Evolutionary conservation across 768 basidiomycete genomes (phyloP), one percentile per base, ranked within the genome.

Genomic region (Chalciporus pseudorubinellus): DNA sequence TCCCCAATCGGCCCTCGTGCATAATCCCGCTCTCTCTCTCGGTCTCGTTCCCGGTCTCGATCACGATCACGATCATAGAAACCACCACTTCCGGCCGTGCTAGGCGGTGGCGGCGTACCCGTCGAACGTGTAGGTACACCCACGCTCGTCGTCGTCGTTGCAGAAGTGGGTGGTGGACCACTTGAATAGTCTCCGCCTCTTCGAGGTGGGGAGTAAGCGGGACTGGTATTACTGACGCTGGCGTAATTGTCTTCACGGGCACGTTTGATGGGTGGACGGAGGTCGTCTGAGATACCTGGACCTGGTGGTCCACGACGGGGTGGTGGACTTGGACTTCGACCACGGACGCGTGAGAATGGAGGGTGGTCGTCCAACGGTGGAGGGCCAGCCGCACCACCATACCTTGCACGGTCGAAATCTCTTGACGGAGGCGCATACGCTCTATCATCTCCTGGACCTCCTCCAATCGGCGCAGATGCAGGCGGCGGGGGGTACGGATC

Each of bases 201-300:
- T 16, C 70, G 59, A 4, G 64, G 59, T 1, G 70, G 65, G 2
- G 72, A 65, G 54, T 76, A 75, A 14, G 38, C 42, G 20, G 44
- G 14, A 1, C 53, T n/a, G n/a, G n/a, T n/a, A n/a, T n/a, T 47
- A 21, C 20, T 31, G 13, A 34, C 39, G 13, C 31, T 31, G 10
- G 31, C 13, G 14, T 59, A 59, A 3, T 39, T 55, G 26, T 80
- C 78, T n/a, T 79, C 78, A 2, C 78, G 70, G 1, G 68, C 38
- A 31, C 79, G 68, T 48, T 80, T 80, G 42, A 72, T 26, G 2
- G 77, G 76, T 7, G 78, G 78, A 20, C 78, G 69, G 20, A 66
- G 20, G 39, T 77, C 78, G 20, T 75, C 77, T 18, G 43, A 57
- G 6, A 55, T 36, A n/a, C 46, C 51, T 0, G 65, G 55, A 14